These are phyloP conservation scores for Ajuga chamaepitys DNA, from an alignment of 257 asterid genomes.

Conservation along the genomic window DNA sequence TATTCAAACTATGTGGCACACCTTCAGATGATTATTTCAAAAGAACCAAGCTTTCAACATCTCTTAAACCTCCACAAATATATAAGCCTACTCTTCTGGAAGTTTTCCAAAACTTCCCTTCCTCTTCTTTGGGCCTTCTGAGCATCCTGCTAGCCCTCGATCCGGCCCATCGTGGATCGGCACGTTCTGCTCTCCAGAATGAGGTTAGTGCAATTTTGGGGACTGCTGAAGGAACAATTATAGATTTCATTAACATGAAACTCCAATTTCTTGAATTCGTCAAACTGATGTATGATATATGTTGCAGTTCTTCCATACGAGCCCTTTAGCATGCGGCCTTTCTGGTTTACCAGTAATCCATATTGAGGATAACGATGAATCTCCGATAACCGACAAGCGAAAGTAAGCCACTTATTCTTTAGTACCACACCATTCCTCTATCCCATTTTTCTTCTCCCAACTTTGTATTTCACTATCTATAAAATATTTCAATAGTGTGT, in stretches of 20 bases:
- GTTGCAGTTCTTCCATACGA: constrained; percentile 49
- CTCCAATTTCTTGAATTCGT: not conserved
- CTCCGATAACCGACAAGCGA: constrained; percentile 23
- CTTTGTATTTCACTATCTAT: no score
- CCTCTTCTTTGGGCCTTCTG: constrained; percentile 52
- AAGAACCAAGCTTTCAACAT: constrained; percentile 39
- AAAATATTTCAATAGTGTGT: no score
- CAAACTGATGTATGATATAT: not conserved
- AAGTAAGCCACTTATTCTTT: no score
- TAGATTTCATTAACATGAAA: not conserved
- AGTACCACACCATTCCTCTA: no score
- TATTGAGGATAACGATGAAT: constrained; percentile 35
- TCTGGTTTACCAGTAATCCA: constrained; percentile 50
- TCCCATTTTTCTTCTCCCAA: no score
- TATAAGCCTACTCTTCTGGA: constrained; percentile 46
- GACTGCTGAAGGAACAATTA: no score
- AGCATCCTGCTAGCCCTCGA: constrained; percentile 54
- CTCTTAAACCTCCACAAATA: constrained; percentile 60
- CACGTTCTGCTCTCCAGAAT: constrained; percentile 48
- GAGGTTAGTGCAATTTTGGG: constrained; percentile 39
- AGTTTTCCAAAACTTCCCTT: constrained; percentile 49
- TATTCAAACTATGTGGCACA: constrained; percentile 81
- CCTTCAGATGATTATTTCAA: constrained; percentile 60
- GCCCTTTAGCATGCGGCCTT: constrained; percentile 57
- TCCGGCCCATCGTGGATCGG: constrained; percentile 50